Evolutionary conservation across 2,329 filamentous ascomycete species (phyloP), one percentile per base, ranked within the genome.

Genomic region (Colletotrichum sp.): DNA sequence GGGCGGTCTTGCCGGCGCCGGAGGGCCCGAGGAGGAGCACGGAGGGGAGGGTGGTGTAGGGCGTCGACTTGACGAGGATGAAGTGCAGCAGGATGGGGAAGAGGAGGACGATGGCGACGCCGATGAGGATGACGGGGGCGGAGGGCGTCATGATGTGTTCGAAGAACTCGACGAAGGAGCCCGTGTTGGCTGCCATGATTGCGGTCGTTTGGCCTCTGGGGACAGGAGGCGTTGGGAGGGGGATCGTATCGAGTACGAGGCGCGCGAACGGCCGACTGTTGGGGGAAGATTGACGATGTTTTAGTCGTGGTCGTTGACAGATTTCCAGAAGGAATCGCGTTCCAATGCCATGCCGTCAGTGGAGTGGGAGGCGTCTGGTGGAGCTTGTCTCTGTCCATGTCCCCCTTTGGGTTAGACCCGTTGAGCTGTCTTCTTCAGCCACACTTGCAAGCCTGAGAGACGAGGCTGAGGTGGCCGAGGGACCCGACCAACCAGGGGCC

Each of bases 1-100:
- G 91, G 11, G 94, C 91, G 0, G 97, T 98, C 88, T 98, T 99
- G 81, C 97, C 97, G 66, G 92, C 91, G 78, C 93, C 94, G 72
- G 93, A 93, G 19, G 96, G 95, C 1, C 97, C 97, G 65, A 96
- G 84, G 59, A 98, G 90, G 12, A 98, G 88, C 76, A 98, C 92
- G 9, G 93, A 94, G 66, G 96, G 95, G 30, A 94, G 90, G 16
- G 88, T 89, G 48, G 91, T 91, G 80, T 94, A 93, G 16, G 92
- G 90, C 52, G 90, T 90, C 66, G 91, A 89, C 71, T 90, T 91
- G 83, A 95, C 92, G 82, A 98, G 90, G 82, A 94, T 87, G 74
- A 91, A 83, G 87, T 98, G 97, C 64, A 98, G 88, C 71, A 98
- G 82, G 68, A 98, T 82, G 25, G 97, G 97, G 32, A 94, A 87